phyloP scores from a whole-genome alignment of 805 yeast genomes.

The Scheffersomyces stipitis region DNA sequence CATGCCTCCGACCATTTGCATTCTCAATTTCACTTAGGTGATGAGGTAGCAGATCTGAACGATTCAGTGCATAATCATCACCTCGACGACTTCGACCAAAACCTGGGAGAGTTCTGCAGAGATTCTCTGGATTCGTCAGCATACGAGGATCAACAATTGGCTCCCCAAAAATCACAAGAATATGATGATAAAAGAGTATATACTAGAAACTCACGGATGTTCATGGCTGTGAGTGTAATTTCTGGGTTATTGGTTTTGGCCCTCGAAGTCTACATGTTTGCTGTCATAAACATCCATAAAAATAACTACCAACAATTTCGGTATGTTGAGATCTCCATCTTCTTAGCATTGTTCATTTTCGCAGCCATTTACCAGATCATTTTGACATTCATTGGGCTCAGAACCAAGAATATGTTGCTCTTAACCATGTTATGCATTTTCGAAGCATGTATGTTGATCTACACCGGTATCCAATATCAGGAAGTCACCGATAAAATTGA shows the following conservation, averaged over 20 bases:
- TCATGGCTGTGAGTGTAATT: conserved; percentile 28
- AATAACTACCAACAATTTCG: conserved; percentile 13
- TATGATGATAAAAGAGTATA: conserved; percentile 5
- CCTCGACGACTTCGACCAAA: neutral
- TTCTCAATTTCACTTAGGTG: neutral
- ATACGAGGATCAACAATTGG: neutral
- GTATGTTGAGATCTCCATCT: conserved; percentile 36
- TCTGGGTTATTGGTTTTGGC: conserved; percentile 35
- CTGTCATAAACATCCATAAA: conserved; percentile 36
- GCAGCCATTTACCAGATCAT: conserved; percentile 43
- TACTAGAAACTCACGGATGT: conserved; percentile 10
- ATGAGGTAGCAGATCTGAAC: neutral
- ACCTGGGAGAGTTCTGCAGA: neutral
- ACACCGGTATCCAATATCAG: conserved; percentile 46
- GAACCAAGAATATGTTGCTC: conserved; percentile 38
- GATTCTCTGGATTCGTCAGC: neutral
- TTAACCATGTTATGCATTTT: conserved; percentile 40
- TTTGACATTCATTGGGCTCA: conserved; percentile 38
- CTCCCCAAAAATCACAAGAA: neutral
- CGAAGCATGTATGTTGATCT: conserved; percentile 43
- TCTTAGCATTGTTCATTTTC: conserved; percentile 48
- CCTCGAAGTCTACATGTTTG: conserved; percentile 41
- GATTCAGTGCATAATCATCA: neutral
- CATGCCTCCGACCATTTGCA: neutral
- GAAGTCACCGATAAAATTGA: conserved; percentile 32